Percentiles rank a stretch among this genome's conserved stretches.
Conservation (phyloP, 805 yeast species). For the Candida quercuum region DNA sequence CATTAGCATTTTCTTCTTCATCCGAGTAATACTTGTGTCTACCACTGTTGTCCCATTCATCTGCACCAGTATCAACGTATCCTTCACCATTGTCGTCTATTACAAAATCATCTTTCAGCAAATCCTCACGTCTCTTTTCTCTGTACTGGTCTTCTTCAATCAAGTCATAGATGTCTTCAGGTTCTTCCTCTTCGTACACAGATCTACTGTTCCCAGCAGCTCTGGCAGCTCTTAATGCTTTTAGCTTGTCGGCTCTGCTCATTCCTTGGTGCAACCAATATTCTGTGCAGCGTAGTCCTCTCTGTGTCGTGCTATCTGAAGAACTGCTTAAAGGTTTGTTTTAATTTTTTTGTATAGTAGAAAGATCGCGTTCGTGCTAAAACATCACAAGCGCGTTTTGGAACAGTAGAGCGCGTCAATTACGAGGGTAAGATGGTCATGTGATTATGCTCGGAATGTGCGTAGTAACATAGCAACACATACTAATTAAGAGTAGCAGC, state of each 20-base stretch:
- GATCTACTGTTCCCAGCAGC: constrained; percentile 38
- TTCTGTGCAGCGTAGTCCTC: too few relatives aligned
- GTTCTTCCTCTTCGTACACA: constrained; percentile 43
- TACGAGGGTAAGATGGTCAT: too few relatives aligned
- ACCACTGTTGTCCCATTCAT: constrained; percentile 70
- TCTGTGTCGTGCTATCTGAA: not conserved
- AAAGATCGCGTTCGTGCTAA: too few relatives aligned
- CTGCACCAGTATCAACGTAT: constrained; percentile 88
- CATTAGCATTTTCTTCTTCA: constrained; percentile 36
- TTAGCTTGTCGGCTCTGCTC: constrained; percentile 44
- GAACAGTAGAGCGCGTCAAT: too few relatives aligned
- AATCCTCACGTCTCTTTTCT: constrained; percentile 69
- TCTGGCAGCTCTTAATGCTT: constrained; percentile 59
- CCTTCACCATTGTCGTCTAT: constrained; percentile 94
- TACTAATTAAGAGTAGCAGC: too few relatives aligned
- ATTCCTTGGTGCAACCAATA: too few relatives aligned
- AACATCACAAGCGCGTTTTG: too few relatives aligned
- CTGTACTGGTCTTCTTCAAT: constrained; percentile 78
- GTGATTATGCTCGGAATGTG: too few relatives aligned
- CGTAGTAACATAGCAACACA: too few relatives aligned
- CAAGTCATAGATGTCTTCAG: constrained; percentile 72
- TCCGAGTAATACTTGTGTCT: constrained; percentile 44
- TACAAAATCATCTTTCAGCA: constrained; percentile 87
- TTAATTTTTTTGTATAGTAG: too few relatives aligned
- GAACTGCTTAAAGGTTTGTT: too few relatives aligned